These are phyloP conservation scores for Apiospora hydei DNA, from an alignment of 2,329 filamentous ascomycete genomes.

Conservation along the genomic window DNA sequence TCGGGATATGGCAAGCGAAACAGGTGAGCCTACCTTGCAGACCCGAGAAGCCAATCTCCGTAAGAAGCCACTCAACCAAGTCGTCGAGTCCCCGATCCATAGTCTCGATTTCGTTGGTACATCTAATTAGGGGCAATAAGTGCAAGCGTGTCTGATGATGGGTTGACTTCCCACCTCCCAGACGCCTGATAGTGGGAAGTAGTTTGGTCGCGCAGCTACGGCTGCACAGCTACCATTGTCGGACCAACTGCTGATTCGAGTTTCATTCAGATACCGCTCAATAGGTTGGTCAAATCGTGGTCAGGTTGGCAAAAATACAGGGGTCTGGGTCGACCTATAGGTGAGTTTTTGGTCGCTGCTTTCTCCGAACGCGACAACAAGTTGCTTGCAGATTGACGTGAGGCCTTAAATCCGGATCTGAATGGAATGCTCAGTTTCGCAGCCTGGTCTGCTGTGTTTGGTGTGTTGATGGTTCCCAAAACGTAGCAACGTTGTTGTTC, in stretches of 20 bases:
- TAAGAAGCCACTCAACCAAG: constrained; percentile 52
- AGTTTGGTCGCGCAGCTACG: neutral
- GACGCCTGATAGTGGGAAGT: neutral
- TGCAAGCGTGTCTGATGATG: neutral
- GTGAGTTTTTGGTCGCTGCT: neutral
- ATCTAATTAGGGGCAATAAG: neutral
- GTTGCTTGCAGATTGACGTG: neutral
- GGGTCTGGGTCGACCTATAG: neutral
- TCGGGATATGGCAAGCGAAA: neutral
- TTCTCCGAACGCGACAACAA: neutral
- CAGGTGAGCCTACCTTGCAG: constrained; percentile 47
- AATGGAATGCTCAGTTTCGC: neutral
- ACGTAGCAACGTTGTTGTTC: too few relatives aligned
- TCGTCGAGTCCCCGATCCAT: constrained; percentile 53
- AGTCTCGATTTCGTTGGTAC: constrained; percentile 29
- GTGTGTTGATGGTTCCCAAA: neutral
- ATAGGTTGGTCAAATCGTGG: neutral
- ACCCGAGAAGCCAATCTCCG: constrained; percentile 53
- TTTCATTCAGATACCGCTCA: neutral
- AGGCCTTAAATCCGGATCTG: neutral
- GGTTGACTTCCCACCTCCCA: neutral
- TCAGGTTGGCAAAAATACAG: neutral
- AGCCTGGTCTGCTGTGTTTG: neutral
- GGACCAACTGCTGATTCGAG: neutral
- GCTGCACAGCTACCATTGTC: neutral